Percentiles rank a stretch among this genome's conserved stretches.
These are phyloP conservation scores for Talaromyces sp. DNA, from an alignment of 2,329 filamentous ascomycete genomes.

Conservation along the genomic window DNA sequence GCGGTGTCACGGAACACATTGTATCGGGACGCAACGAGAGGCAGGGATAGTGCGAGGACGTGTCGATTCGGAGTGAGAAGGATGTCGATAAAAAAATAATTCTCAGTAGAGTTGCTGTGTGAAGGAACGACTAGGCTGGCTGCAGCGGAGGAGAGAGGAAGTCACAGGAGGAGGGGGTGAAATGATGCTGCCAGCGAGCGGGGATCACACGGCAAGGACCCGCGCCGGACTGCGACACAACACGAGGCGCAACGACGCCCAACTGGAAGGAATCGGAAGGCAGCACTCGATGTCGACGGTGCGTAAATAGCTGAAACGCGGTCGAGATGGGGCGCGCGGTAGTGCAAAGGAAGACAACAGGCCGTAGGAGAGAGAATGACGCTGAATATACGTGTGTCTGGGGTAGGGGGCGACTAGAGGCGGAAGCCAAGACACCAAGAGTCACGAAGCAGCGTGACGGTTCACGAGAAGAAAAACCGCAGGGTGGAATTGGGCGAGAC, in stretches of 20 bases:
- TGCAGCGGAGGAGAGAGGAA: background rate
- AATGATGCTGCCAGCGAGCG: background rate
- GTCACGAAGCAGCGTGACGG: background rate
- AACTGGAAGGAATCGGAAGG: background rate
- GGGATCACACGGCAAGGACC: background rate
- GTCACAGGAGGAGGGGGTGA: background rate
- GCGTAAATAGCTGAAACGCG: background rate
- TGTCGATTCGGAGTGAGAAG: background rate
- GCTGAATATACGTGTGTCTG: background rate
- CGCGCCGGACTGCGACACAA: background rate
- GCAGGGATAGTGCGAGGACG: background rate
- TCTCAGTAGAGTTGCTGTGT: background rate
- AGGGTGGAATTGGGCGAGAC: background rate
- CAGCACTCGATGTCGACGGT: background rate
- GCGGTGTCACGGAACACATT: constrained; percentile 1
- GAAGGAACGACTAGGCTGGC: background rate
- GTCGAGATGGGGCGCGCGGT: background rate
- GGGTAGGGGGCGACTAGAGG: background rate
- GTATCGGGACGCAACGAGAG: background rate
- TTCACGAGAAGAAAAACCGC: background rate
- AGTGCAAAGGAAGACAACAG: background rate
- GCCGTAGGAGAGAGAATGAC: background rate
- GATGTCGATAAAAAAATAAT: background rate
- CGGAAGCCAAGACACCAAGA: background rate
- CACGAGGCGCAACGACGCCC: background rate